Evolutionary conservation across 352 stramenopile species (phyloP), one percentile per base, ranked within the genome.

Genomic region (Phytophthora hybrid): DNA sequence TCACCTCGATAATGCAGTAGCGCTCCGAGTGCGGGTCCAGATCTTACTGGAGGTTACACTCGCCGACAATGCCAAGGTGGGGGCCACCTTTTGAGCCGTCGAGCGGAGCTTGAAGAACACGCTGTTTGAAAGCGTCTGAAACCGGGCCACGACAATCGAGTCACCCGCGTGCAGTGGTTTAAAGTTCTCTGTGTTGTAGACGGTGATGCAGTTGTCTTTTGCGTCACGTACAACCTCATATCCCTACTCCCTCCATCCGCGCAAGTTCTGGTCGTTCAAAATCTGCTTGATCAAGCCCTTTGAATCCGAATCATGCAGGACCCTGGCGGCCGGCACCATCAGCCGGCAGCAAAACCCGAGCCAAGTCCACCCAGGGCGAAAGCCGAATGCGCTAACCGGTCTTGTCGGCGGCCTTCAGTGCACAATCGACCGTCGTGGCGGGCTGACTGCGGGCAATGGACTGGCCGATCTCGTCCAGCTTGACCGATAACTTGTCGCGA

Each of bases 121-220:
- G 31, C 86, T 77, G 82, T 99, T 99, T 7, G 88, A 98, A 7
- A 99, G 85, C 47, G 98, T 99, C 78, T 99, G 97, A 21, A 93
- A 99, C 39, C 97, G 97, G 61, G 97, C 97, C 54, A 99, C 92
- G 37, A 99, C 97, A 63, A 99, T 99, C 66, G 94, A 99, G 72
- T 99, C 97, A 62, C 97, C 97, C 58, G 97, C 99, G 92, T 99
- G 97, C 49, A 99, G 85, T 34, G 97, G 97, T 80, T 99, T 97
- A 76, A 99, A 99, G 84, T 99, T 99, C 79, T 99, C 98, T 97
- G 99, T 99, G 88, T 99, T 98, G 76, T 93, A 98, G 44, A 99
- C 97, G 31, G 97, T 99, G 61, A 99, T 88, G 84, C 97, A 99
- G 82, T 99, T 99, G 83, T 99, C 95, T 59, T 86, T 85, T 29